Evolutionary conservation across 768 basidiomycete species (phyloP), one percentile per base, ranked within the genome.

Genomic region (Tricholoma furcatifolium): DNA sequence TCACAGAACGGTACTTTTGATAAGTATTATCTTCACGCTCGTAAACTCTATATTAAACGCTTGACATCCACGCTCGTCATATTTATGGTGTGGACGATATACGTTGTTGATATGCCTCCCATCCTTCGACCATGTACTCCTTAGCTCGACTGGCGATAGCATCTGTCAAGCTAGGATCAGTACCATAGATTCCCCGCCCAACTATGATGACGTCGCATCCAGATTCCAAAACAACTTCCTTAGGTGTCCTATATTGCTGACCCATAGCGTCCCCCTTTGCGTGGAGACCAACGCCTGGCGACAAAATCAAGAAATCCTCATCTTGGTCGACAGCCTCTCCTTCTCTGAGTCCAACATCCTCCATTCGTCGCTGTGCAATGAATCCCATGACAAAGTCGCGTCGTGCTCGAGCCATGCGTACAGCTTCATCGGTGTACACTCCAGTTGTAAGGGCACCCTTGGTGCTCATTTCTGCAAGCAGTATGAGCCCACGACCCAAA

Each of bases 131-230:
- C 68, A 79, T 82, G 67, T 98, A 99, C 64, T 85, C 77, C 64
- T 89, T 82, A n/a, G 94, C 93, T 64, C 92, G 88, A 17, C 67
- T 73, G 30, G 75, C 72, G 32, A 84, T 81, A 12, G 67, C 63
- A 10, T 72, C 71, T 1, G 78, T 70, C 34, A 78, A 69, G 27
- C 67, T 74, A 42, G 68, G 67, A 54, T 76, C 74, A 47, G 78
- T 76, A 17, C 91, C 93, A 67, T 97, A 95, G 35, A 99, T 87
- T 0, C 97, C 97, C 54, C 97, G 77, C 24, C 97, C 97, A 42
- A 99, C 97, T 54, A 99, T 98, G 65, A 98, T 98, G 18, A 98
- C 81, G 71, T 99, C 97, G 67, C 91, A 91, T 24, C 93, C 95
- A 41, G 80, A 81, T 41, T 88, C 83, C 15, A 81, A 65, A 24